A percentile compares a stretch with the other conserved stretches of the same genome.
Conservation (phyloP, 164 flowering plant species). For the Sedum album region DNA sequence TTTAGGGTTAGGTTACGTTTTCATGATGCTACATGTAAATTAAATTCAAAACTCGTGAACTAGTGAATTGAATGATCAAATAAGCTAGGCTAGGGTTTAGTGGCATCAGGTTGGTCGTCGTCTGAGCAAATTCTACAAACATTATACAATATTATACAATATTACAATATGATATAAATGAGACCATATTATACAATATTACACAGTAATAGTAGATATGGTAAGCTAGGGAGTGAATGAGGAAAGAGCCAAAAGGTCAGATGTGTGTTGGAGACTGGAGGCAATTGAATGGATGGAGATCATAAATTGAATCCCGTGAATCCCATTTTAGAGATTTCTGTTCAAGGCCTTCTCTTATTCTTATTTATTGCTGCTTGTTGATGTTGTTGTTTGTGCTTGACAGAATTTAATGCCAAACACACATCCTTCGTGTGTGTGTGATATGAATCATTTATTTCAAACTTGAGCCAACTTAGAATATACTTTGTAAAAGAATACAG, state of each 20-base stretch:
- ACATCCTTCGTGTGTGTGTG: background rate
- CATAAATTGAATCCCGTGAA: slow-evolving; percentile 2
- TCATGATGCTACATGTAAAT: background rate
- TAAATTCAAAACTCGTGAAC: background rate
- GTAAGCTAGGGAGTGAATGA: background rate
- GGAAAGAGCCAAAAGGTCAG: background rate
- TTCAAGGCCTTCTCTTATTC: background rate
- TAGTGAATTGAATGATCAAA: background rate
- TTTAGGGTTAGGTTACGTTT: too few relatives aligned
- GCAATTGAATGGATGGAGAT: background rate
- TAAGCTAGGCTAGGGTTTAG: background rate
- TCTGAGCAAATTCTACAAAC: background rate
- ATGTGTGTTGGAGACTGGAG: slow-evolving; percentile 2
- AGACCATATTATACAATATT: too few relatives aligned
- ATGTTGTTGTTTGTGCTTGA: background rate
- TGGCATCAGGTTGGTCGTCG: background rate
- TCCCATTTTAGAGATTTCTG: background rate
- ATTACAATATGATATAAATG: too few relatives aligned
- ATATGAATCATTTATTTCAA: background rate
- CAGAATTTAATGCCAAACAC: slow-evolving; percentile 1
- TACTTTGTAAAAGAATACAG: background rate
- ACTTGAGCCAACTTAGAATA: background rate
- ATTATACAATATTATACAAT: too few relatives aligned
- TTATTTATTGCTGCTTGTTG: background rate
- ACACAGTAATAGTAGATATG: background rate